Conservation (phyloP, 208 protist genomes). For the Novymonas esmeraldas region DNA sequence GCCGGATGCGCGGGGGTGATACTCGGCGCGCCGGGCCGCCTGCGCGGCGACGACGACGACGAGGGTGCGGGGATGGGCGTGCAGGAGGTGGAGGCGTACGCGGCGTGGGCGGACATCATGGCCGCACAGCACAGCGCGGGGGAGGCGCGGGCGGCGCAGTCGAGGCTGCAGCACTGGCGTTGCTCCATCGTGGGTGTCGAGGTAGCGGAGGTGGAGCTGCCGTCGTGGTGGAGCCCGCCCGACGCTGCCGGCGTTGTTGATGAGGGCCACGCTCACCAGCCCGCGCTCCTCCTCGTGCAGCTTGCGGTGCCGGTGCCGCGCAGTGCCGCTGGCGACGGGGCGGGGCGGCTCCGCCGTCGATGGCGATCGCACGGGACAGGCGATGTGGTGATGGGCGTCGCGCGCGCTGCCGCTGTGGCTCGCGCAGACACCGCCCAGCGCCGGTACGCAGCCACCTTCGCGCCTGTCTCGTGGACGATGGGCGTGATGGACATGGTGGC, state of each 20-base stretch:
- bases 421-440: background rate
- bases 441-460: slow-evolving; percentile 12
- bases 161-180: slow-evolving; percentile 26
- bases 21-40: background rate
- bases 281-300: slow-evolving; percentile 8
- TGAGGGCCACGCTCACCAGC: background rate
- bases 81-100: slow-evolving; percentile 19
- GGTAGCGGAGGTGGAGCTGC: slow-evolving; percentile 22
- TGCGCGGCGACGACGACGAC: slow-evolving; percentile 5
- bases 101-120: slow-evolving; percentile 30
- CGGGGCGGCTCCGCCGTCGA: background rate
- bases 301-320: slow-evolving; percentile 5
- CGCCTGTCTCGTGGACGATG: slow-evolving; percentile 11
- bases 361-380: background rate
- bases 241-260: background rate
- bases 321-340: background rate
- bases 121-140: background rate
- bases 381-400: slow-evolving; percentile 9
- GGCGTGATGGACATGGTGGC: slow-evolving; percentile 11
- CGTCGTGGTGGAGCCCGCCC: slow-evolving; percentile 9
- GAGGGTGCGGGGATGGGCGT: background rate
- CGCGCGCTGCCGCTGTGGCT: background rate
- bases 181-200: slow-evolving; percentile 21
- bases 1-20: background rate
- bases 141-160: slow-evolving; percentile 2